These are phyloP conservation scores for Mycena floridula DNA, from an alignment of 768 basidiomycete species.

Conservation along the genomic window DNA sequence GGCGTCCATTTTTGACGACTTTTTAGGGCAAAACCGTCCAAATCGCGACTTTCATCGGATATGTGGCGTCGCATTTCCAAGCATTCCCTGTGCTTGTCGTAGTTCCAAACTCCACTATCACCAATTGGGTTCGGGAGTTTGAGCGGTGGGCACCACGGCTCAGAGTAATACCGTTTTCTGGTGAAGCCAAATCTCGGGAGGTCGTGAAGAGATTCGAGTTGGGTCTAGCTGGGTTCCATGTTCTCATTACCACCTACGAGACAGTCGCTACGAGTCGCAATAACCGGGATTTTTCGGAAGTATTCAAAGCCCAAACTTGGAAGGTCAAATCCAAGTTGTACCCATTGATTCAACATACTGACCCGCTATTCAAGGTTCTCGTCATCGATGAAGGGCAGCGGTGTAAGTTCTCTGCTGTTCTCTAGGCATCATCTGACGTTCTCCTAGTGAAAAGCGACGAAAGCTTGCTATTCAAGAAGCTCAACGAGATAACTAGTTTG, in stretches of 20 bases:
- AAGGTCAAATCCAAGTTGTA: constrained; percentile 39
- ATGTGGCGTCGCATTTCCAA: constrained; percentile 45
- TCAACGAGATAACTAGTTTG: constrained; percentile 70
- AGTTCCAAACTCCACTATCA: constrained; percentile 94
- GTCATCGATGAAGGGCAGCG: constrained; percentile 93
- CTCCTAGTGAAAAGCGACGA: constrained; percentile 74
- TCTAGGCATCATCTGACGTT: constrained; percentile 8
- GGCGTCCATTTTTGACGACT: constrained; percentile 5
- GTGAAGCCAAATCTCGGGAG: constrained; percentile 74
- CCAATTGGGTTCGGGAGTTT: constrained; percentile 94
- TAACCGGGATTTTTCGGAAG: constrained; percentile 57
- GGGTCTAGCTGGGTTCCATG: constrained; percentile 70
- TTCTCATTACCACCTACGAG: constrained; percentile 92
- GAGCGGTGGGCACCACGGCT: constrained; percentile 75
- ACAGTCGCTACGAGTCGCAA: constrained; percentile 68
- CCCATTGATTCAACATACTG: neutral
- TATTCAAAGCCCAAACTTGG: constrained; percentile 88
- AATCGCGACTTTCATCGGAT: constrained; percentile 78
- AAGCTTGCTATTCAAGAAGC: constrained; percentile 73
- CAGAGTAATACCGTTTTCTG: constrained; percentile 80
- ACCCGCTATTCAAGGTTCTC: constrained; percentile 42
- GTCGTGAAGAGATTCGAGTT: constrained; percentile 82
- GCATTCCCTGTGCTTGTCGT: constrained; percentile 83
- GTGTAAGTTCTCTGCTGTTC: constrained; percentile 41
- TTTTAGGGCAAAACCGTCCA: constrained; percentile 87